These are phyloP conservation scores for Nephelium lappaceum DNA, from an alignment of 345 rosid species.

Conservation along the genomic window DNA sequence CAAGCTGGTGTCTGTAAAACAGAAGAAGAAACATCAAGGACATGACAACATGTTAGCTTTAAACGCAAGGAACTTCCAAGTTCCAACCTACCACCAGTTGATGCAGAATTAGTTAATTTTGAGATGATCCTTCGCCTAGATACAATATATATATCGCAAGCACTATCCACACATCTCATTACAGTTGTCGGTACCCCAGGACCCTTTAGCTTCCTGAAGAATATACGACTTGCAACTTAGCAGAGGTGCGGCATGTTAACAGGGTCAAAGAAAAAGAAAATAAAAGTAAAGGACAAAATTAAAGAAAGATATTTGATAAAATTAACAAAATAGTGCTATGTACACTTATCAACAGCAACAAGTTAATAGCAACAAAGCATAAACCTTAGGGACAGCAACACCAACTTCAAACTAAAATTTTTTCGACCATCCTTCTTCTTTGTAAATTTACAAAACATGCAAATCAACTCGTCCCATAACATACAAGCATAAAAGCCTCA, in stretches of 20 bases:
- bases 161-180: slow-evolving; percentile 48
- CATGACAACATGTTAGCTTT: slow-evolving; percentile 1
- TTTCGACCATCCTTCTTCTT: not conserved
- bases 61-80: slow-evolving; percentile 3
- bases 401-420: not conserved
- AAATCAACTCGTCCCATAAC: not conserved
- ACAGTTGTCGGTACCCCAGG: slow-evolving; percentile 57
- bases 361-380: not conserved
- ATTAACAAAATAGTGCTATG: not conserved
- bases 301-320: not conserved
- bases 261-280: not conserved
- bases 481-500: not conserved
- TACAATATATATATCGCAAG: slow-evolving; percentile 57
- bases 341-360: not conserved
- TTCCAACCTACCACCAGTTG: slow-evolving; percentile 36
- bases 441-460: not conserved
- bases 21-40: slow-evolving; percentile 15
- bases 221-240: slow-evolving; percentile 16
- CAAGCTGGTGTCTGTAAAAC: slow-evolving; percentile 29
- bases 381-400: not conserved
- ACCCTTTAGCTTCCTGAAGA: slow-evolving; percentile 53
- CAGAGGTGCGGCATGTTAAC: not conserved
- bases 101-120: slow-evolving; percentile 44
- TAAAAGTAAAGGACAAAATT: not conserved
- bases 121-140: slow-evolving; percentile 44